Evolutionary conservation across 768 basidiomycete genomes (phyloP), one percentile per base, ranked within the genome.

Genomic region (Lactarius akahatsu): DNA sequence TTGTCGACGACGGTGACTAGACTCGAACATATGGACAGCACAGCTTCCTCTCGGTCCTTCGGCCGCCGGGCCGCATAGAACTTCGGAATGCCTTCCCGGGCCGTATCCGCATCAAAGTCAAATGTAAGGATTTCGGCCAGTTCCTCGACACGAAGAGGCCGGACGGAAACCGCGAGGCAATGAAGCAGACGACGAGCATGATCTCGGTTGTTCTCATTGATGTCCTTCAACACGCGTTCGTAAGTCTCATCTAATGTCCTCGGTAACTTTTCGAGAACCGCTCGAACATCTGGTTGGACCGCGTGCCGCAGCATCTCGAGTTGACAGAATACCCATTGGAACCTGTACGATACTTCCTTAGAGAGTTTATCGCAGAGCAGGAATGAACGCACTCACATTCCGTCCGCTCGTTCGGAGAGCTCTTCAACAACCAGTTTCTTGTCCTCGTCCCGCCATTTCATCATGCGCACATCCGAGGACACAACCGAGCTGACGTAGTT

Each of bases 391-490:
- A 3, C 57, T 52, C 6, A 67, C 66, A 54, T 67, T 18, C 66
- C 58, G 16, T 66, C 32, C 1, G 63, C 57, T 16, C 15, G 43
- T 30, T 59, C 40, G 0, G 63, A 38, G 10, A 67, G 66, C 1
- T 20, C 26, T 9, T 66, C 23, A 0, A 67, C 55, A 3, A 65
- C 59, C 15, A 65, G 13, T 0, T 40, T 23, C 36, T 20, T 61
- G 13, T 64, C 63, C 13, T 67, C 66, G 2, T 58, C 63, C 4
- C 54, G 57, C 66, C 66, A 67, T 59, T 57, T 65, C 36, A 5
- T 40, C 41, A 65, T 65, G 15, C 26, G 54, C 4, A 4, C 2
- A 23, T 67, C 66, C 52, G 66, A 59, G 20, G 26, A 26, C 5
- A 67, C 57, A 1, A 45, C 57, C 0, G 57, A 57, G 5, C 4